Base-by-base conservation (phyloP, 2,329 filamentous ascomycete genomes). In the Sporothrix pseudoabietina region DNA sequence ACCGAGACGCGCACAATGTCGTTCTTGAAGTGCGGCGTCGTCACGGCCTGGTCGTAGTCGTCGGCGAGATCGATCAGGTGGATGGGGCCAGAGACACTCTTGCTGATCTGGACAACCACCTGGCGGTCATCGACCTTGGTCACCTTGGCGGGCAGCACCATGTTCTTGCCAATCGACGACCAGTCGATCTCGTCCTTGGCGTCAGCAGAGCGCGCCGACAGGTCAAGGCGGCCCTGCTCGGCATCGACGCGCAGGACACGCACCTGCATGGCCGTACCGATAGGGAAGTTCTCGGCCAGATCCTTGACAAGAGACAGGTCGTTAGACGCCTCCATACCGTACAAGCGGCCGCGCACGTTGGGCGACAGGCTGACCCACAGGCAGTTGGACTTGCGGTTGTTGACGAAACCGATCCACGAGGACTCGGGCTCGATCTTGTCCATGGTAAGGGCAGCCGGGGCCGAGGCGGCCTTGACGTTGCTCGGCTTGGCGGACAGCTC, bases 301-400 rank as follows among this genome's bases (percentile, higher is more conserved):
- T 97, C 89, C 44, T 91, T 88, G 49, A 97, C 84, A 72, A 92
- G 86, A 8, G 94, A 92, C 65, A 97, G 84, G 80, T 98, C 94
- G 78, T 97, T 93, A 0, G 94, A 94, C 9, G 96, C 89, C 79
- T 98, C 94, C 80, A 96, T 89, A 75, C 92, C 87, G 71, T 90
- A 89, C 72, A 99, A 89, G 69, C 94, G 90, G 72, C 96, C 96
- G 74, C 94, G 91, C 19, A 99, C 90, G 71, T 91, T 93, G 7
- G 96, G 94, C 1, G 94, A 94, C 30, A 99, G 83, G 79, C 94
- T 98, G 63, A 97, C 91, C 95, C 96, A 98, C 30, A 97, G 86
- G 79, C 88, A 92, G 76, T 93, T 90, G 39, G 92, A 87, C 30
- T 88, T 88, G 75, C 95, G 86, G 79, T 98, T 98, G 85, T 98